Evolutionary conservation across 2,329 filamentous ascomycete genomes (phyloP).

Genomic region (Aspergillus sp.): DNA sequence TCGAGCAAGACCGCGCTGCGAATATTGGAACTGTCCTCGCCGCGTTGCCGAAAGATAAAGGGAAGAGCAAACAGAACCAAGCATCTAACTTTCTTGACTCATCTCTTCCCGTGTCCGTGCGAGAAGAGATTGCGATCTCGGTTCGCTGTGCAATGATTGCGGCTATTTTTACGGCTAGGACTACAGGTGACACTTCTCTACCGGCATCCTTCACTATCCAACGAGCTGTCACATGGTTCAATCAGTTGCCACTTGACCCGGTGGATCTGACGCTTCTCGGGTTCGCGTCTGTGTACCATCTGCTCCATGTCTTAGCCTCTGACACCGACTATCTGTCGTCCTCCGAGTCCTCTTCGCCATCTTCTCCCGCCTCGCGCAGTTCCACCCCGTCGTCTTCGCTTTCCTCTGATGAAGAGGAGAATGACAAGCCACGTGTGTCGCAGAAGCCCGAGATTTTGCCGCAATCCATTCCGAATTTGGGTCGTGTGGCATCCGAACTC

Average conservation of each 20-base stretch:
- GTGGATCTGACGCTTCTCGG: slow-evolving; percentile 46
- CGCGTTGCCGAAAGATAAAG: slow-evolving; percentile 50
- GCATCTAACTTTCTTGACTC: slow-evolving; percentile 54
- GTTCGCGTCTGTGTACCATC: slow-evolving; percentile 45
- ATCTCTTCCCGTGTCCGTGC: slow-evolving; percentile 52
- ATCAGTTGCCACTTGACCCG: slow-evolving; percentile 45
- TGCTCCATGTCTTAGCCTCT: slow-evolving; percentile 43
- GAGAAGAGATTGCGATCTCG: slow-evolving; percentile 58
- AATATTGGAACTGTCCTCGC: slow-evolving; percentile 57
- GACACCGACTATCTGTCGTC: slow-evolving; percentile 43
- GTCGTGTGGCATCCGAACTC: slow-evolving; percentile 43
- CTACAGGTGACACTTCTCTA: slow-evolving; percentile 32
- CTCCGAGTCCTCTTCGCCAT: slow-evolving; percentile 35
- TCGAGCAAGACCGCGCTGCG: slow-evolving; percentile 53
- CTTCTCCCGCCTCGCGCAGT: slow-evolving; percentile 27
- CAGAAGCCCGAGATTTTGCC: slow-evolving; percentile 11
- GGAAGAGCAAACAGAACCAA: slow-evolving; percentile 33
- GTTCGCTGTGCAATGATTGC: slow-evolving; percentile 63
- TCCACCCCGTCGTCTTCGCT: slow-evolving; percentile 25
- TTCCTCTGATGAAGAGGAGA: slow-evolving; percentile 29
- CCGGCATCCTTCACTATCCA: slow-evolving; percentile 42
- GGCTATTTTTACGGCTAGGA: slow-evolving; percentile 49
- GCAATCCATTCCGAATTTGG: slow-evolving; percentile 36
- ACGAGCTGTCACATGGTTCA: slow-evolving; percentile 47
- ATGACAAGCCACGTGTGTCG: slow-evolving; percentile 19